Evolutionary conservation across 495 filamentous ascomycete genomes (phyloP).

Genomic region (Hypoxylon lienhwacheense): DNA sequence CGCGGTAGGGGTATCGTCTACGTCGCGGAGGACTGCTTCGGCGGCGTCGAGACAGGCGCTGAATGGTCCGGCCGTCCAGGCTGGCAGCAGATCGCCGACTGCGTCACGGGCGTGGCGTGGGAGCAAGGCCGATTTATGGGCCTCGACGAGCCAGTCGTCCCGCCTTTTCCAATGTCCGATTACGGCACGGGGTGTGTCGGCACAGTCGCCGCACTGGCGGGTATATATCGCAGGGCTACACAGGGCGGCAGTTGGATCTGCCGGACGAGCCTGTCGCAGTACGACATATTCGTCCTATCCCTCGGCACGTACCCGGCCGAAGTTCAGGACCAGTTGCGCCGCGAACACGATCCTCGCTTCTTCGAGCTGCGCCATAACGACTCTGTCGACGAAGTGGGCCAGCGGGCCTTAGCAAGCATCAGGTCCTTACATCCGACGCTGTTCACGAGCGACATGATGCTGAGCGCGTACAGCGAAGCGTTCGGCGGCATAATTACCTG

Average conservation of each 20-base stretch:
- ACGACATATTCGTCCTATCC: slow-evolving; percentile 64
- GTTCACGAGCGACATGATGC: slow-evolving; percentile 51
- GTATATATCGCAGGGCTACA: slow-evolving; percentile 63
- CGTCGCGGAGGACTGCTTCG: slow-evolving; percentile 75
- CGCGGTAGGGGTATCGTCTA: slow-evolving; percentile 66
- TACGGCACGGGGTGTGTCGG: slow-evolving; percentile 73
- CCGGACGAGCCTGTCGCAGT: slow-evolving; percentile 51
- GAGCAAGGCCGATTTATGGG: slow-evolving; percentile 75
- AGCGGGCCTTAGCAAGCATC: slow-evolving; percentile 65
- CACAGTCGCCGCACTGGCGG: slow-evolving; percentile 63
- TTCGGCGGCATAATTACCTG: slow-evolving; percentile 53
- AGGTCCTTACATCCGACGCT: slow-evolving; percentile 54
- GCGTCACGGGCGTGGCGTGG: slow-evolving; percentile 61
- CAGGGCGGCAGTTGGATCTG: slow-evolving; percentile 67
- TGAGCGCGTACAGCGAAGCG: slow-evolving; percentile 50
- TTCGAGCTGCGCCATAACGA: slow-evolving; percentile 68
- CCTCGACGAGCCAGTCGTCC: slow-evolving; percentile 67
- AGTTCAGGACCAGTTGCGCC: slow-evolving; percentile 59
- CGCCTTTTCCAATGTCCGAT: slow-evolving; percentile 80
- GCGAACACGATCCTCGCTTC: slow-evolving; percentile 48
- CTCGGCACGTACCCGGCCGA: slow-evolving; percentile 61
- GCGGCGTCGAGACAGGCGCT: slow-evolving; percentile 44
- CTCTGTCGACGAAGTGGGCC: slow-evolving; percentile 72
- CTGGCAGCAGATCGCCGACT: slow-evolving; percentile 65
- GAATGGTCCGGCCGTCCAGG: slow-evolving; percentile 55